Evolutionary conservation across 441 rosid species (phyloP).

Genomic region (Omphalea diandra): DNA sequence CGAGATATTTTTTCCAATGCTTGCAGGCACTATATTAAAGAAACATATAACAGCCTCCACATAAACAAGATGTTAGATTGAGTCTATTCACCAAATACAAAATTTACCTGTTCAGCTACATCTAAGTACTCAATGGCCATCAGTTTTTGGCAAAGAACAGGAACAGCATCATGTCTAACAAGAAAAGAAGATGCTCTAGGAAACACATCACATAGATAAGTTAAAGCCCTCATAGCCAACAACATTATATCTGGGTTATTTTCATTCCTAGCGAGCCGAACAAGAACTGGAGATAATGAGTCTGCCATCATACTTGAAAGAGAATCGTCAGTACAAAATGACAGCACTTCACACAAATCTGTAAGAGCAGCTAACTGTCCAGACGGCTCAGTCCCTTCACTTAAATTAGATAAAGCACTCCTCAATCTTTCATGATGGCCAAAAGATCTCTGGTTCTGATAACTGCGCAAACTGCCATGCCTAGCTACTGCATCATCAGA

Average conservation of each 20-base stretch:
- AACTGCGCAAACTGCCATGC: constrained; percentile 49
- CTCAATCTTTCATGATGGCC: constrained; percentile 68
- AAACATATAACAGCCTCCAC: neutral
- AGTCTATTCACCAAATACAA: constrained; percentile 9
- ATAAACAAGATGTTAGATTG: constrained; percentile 6
- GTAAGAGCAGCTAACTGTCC: constrained; percentile 63
- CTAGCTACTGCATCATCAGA: constrained; percentile 65
- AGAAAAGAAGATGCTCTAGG: constrained; percentile 78
- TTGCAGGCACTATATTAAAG: constrained; percentile 78
- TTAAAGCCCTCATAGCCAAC: constrained; percentile 82
- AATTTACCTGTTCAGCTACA: constrained; percentile 92
- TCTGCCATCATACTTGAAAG: constrained; percentile 71
- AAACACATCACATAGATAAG: constrained; percentile 90
- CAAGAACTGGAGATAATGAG: constrained; percentile 73
- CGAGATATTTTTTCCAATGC: constrained; percentile 96
- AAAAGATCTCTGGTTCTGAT: constrained; percentile 66
- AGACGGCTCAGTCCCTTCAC: constrained; percentile 60
- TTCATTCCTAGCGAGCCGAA: constrained; percentile 65
- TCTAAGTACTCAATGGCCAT: constrained; percentile 83
- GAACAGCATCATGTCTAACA: constrained; percentile 74
- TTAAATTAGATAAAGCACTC: constrained; percentile 52
- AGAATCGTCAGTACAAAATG: constrained; percentile 86
- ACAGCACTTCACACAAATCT: constrained; percentile 87
- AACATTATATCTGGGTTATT: constrained; percentile 70
- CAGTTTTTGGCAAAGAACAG: constrained; percentile 83